Percentiles rank a stretch among this genome's conserved stretches.
These are phyloP conservation scores for Madurella fahalii DNA, from an alignment of 2,329 filamentous ascomycete species.

Conservation along the genomic window DNA sequence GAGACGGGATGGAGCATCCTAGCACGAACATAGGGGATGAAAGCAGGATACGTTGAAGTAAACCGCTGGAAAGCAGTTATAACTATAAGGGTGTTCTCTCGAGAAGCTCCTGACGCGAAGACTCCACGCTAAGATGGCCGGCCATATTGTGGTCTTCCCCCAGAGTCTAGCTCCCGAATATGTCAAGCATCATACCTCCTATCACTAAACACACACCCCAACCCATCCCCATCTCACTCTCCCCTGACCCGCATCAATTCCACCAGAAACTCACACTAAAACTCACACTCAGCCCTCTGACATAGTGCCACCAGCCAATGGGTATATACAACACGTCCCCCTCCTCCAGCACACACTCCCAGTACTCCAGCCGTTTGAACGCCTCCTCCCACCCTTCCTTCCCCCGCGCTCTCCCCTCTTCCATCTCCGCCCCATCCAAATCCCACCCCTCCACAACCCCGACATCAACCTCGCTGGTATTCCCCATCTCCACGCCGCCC, in stretches of 20 bases:
- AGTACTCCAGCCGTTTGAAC: slow-evolving; percentile 59
- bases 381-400: slow-evolving; percentile 32
- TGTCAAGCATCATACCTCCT: no score
- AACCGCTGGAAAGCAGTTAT: no score
- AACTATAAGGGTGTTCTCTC: no score
- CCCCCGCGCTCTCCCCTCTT: slow-evolving; percentile 33
- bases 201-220: no score
- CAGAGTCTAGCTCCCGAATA: no score
- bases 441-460: slow-evolving; percentile 64
- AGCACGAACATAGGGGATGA: no score
- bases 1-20: no score
- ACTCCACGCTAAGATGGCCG: no score
- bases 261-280: slow-evolving; percentile 99
- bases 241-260: slow-evolving; percentile 43
- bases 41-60: no score
- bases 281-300: slow-evolving; percentile 77
- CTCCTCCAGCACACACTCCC: slow-evolving; percentile 73
- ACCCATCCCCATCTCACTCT: no score
- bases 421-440: slow-evolving; percentile 21
- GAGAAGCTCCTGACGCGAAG: no score
- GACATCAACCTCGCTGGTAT: slow-evolving; percentile 78
- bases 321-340: slow-evolving; percentile 89
- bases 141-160: no score
- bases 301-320: slow-evolving; percentile 97
- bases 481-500: slow-evolving; percentile 82